Base-by-base conservation (phyloP, 257 asterid species). In the Gentiana macrophylla region DNA sequence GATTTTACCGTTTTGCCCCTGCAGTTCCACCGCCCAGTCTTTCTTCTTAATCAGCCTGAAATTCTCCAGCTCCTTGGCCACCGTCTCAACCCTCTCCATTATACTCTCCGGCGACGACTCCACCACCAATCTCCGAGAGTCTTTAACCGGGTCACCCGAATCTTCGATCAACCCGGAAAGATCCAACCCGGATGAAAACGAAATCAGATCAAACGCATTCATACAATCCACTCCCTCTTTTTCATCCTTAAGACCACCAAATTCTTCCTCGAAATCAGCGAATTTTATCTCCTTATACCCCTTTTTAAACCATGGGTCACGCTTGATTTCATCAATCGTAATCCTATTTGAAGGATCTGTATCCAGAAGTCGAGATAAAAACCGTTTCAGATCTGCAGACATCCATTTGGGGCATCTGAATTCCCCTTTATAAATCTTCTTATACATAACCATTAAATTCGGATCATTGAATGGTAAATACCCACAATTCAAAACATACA, bases 351-450 rank as follows among this genome's bases (percentile, higher is more conserved):
- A 57, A 0, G 96, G 95, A 52, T 91, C 83, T 0, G 83, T 78
- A 36, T 87, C 96, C 46, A 91, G 63, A 13, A 87, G 66, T 9
- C 95, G 86, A 58, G 74, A 59, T 12, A 91, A 15, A 43, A 91
- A 72, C 41, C 81, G 84, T 37, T 78, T 91, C 13, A 91, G 73
- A 57, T 87, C 98, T 4, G 85, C 61, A 44, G 98, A 87, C 78
- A 81, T 91, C 94, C 87, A 84, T 58, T 74, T 87, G 0, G 98
- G 98, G 59, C 86, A 84, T 36, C 92, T 74, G 54, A 74, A 91
- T 54, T 87, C 95, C 12, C 96, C 96, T 55, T 78, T 84, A 86
- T 81, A 87, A 12, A 91, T 76, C 53, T 76, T 76, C 50, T 70
- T 59, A 56, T 76, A 76, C 82, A 76, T 76, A 0, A 61, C 55